phyloP scores from a whole-genome alignment of 2,329 filamentous ascomycete genomes.

The Phoma sp. region DNA sequence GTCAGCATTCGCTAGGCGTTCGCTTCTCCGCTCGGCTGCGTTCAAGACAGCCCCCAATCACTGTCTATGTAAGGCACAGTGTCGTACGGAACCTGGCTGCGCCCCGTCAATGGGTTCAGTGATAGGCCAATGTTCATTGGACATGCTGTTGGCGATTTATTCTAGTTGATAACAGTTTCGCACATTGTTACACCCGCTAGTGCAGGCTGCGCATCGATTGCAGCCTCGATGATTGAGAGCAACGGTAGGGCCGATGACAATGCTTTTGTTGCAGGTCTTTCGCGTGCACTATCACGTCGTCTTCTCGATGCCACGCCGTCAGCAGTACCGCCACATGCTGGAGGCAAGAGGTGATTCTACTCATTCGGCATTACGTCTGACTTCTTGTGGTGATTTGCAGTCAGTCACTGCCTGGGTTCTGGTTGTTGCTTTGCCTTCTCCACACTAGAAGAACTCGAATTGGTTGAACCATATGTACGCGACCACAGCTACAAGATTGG shows the following conservation, averaged over 20 bases:
- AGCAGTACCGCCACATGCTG: too few relatives aligned
- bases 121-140: too few relatives aligned
- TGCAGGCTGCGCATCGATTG: neutral
- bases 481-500: conserved; percentile 59
- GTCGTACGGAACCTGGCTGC: neutral
- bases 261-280: too few relatives aligned
- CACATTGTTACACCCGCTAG: neutral
- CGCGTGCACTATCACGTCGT: too few relatives aligned
- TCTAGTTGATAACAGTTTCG: too few relatives aligned
- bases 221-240: neutral
- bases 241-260: too few relatives aligned
- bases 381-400: neutral
- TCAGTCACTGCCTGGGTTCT: neutral
- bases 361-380: neutral
- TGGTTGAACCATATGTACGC: conserved; percentile 62
- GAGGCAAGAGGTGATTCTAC: too few relatives aligned
- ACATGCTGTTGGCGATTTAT: too few relatives aligned
- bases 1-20: conserved; percentile 11
- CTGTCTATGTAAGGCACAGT: conserved; percentile 9
- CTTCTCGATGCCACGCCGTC: too few relatives aligned
- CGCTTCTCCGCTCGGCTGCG: conserved; percentile 5
- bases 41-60: conserved; percentile 3
- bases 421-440: neutral
- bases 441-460: conserved; percentile 53
- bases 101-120: neutral